A percentile compares a stretch with the other conserved stretches of the same genome.
Conservation (phyloP, 768 basidiomycete genomes). For the Lactifluus subvellereus region DNA sequence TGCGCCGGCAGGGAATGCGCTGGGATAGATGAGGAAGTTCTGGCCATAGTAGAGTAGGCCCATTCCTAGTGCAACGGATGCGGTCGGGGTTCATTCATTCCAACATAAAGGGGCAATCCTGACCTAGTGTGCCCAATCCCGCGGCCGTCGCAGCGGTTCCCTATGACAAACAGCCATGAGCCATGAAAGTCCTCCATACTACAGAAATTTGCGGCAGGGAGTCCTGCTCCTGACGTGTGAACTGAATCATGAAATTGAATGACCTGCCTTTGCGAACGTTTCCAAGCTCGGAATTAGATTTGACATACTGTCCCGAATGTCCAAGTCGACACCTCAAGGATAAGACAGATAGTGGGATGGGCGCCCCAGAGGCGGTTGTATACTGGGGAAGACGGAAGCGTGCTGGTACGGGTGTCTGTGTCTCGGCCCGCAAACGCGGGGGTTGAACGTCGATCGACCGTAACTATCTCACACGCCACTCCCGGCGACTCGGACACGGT, state of each 20-base stretch:
- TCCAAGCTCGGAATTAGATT: conserved; percentile 40
- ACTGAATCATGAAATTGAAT: not conserved
- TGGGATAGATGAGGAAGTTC: conserved; percentile 86
- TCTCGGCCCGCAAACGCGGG: not conserved
- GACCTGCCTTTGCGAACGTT: conserved; percentile 40
- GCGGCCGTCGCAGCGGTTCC: conserved; percentile 36
- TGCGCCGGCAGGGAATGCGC: conserved; percentile 75
- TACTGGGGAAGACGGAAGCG: not conserved
- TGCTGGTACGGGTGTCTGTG: not conserved
- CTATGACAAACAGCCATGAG: conserved; percentile 22
- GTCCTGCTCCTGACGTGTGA: not conserved
- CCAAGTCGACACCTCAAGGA: not conserved
- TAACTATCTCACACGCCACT: too few species aligned
- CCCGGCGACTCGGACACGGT: too few species aligned
- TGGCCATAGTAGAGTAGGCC: conserved; percentile 83
- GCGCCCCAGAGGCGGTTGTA: not conserved
- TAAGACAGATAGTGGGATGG: not conserved
- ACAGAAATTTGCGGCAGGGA: not conserved
- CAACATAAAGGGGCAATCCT: conserved; percentile 12
- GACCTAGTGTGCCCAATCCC: conserved; percentile 35
- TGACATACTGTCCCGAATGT: conserved; percentile 30
- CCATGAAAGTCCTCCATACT: not conserved
- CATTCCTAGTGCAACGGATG: conserved; percentile 39
- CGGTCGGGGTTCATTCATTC: conserved; percentile 4
- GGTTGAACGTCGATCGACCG: too few species aligned